Base-by-base conservation (phyloP, 306 rosid genomes). In the Cotoneaster glaucophyllus region DNA sequence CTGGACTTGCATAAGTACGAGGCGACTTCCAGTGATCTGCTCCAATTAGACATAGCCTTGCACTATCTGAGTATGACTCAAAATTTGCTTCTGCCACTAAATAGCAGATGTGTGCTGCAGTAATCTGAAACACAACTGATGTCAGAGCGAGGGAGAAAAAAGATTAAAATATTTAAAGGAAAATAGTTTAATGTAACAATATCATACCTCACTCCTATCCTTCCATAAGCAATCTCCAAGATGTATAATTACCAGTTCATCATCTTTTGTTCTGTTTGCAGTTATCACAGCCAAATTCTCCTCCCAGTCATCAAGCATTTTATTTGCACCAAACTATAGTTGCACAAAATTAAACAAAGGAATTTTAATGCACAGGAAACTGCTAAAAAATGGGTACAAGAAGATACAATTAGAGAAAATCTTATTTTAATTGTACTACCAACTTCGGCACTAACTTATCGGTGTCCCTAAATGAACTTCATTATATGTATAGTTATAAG, bases 81-180 rank as follows among this genome's bases (percentile, higher is more conserved):
- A 94, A 94, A 80, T 90, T 92, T 69, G 96, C 96, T 82, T 94
- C 97, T 9, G 98, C 97, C 77, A 94, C 88, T 78, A 94, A 82
- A 85, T 94, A 94, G 87, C 98, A 94, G 70, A 94, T 94, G 84
- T 94, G 98, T 50, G 98, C 97, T 65, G 95, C 98, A 74, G 89
- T 83, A 75, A 90, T 86, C 98, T 95, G 84, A 84, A 78, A 85
- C 56, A 78, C 31, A 75, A 41, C 70, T 31, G 79, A 73, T 67
- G 45, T 86, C 53, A 83, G 85, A 78, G 62, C 2, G 62, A 76
- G 75, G 77, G 56, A 56, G 71, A 19, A 11, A 73, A 69, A 83
- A 11, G 41, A 37, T 37, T 37, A 31, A 34, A 62, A 32, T n/a
- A n/a, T 32, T 9, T 74, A 71, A 48, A 70, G 25, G 62, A 67